Conservation (phyloP, 768 basidiomycete species). For the Hygrocybe coccinea region DNA sequence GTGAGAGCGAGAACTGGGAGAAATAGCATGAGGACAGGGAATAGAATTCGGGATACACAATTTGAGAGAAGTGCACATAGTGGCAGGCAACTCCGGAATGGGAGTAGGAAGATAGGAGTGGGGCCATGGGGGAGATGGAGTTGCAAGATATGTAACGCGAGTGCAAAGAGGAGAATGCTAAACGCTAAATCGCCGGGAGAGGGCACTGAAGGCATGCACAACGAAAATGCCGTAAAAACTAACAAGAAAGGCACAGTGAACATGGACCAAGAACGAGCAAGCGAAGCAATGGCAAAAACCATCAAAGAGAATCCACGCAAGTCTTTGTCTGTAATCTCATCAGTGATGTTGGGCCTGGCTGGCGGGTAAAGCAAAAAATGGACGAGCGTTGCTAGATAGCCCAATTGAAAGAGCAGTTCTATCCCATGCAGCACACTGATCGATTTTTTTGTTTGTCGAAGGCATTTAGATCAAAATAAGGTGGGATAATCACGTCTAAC, state of each 20-base stretch:
- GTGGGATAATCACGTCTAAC: constrained; percentile 5
- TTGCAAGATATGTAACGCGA: constrained; percentile 39
- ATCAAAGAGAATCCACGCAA: constrained; percentile 37
- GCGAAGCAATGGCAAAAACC: constrained; percentile 35
- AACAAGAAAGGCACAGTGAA: constrained; percentile 34
- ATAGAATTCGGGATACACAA: constrained; percentile 34
- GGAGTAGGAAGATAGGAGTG: constrained; percentile 42
- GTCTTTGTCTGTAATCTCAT: constrained; percentile 18
- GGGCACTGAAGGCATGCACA: constrained; percentile 40
- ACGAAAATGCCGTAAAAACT: constrained; percentile 38
- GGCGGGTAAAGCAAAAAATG: constrained; percentile 43
- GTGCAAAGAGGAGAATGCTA: constrained; percentile 35
- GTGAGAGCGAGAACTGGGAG: constrained; percentile 44
- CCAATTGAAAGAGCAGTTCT: constrained; percentile 36
- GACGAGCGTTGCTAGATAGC: constrained; percentile 40
- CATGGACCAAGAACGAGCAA: constrained; percentile 30
- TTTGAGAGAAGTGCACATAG: constrained; percentile 39
- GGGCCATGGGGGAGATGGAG: constrained; percentile 45
- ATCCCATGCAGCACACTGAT: constrained; percentile 42
- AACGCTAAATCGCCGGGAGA: constrained; percentile 39
- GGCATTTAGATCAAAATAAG: neutral
- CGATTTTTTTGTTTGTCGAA: neutral
- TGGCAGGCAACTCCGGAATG: constrained; percentile 39
- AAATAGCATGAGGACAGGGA: constrained; percentile 44
- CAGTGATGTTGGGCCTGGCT: constrained; percentile 18